Evolutionary conservation across 2,329 filamentous ascomycete species (phyloP).

Genomic region (Cytospora schulzeri): DNA sequence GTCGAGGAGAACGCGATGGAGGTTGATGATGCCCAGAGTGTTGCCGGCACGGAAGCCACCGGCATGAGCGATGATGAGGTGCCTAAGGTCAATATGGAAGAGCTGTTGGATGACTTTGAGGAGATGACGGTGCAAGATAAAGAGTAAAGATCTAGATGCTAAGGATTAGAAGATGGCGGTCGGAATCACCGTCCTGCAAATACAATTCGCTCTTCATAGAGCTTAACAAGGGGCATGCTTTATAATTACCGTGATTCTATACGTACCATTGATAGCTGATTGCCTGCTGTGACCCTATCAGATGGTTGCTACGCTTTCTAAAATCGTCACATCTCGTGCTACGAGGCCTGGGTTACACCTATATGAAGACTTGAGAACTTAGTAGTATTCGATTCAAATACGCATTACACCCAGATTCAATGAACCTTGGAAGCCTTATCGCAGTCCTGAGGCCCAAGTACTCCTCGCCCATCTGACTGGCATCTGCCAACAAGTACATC

Average conservation of each 20-base stretch:
- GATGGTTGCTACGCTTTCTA: neutral
- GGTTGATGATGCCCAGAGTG: conserved; percentile 40
- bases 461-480: too few relatives aligned
- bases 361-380: too few relatives aligned
- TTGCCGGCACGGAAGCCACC: conserved; percentile 42
- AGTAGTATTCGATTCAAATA: too few relatives aligned
- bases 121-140: conserved; percentile 73
- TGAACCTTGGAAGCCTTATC: too few relatives aligned
- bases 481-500: too few relatives aligned
- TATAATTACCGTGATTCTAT: neutral
- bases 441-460: neutral
- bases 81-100: conserved; percentile 75
- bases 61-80: conserved; percentile 56
- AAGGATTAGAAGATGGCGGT: too few relatives aligned
- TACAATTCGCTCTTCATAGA: neutral
- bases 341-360: neutral
- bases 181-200: neutral
- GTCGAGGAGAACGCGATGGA: conserved; percentile 38
- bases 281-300: neutral
- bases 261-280: neutral
- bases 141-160: conserved; percentile 19
- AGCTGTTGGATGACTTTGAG: conserved; percentile 89
- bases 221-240: neutral
- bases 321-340: neutral
- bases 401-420: too few relatives aligned